Percentiles rank a stretch among this genome's conserved stretches.
phyloP scores from a whole-genome alignment of 305 asterid species.

The Fraxinus sp. region DNA sequence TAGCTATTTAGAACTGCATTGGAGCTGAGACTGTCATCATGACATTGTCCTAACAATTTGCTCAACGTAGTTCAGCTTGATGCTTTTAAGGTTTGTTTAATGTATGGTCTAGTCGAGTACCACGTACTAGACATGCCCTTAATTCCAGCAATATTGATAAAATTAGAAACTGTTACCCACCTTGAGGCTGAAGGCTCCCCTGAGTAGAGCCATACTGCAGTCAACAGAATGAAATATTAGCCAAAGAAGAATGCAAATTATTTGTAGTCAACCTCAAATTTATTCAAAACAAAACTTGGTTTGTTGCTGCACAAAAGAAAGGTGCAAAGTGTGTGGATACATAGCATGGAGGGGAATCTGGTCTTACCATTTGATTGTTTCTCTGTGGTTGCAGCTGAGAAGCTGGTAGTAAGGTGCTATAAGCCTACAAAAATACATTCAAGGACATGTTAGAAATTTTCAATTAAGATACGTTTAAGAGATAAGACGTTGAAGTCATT shows the following conservation, averaged over 20 bases:
- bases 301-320: neutral
- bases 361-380: conserved; percentile 30
- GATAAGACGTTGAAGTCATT: neutral
- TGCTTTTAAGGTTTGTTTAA: neutral
- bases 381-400: conserved; percentile 30
- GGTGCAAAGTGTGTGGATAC: neutral
- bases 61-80: neutral
- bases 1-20: neutral
- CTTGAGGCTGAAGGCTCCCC: conserved; percentile 55
- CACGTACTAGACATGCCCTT: neutral
- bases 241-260: neutral
- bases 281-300: neutral
- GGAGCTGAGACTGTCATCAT: neutral
- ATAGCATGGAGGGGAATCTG: neutral
- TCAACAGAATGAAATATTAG: conserved; percentile 14
- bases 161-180: conserved; percentile 22
- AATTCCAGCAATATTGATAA: neutral
- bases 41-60: neutral
- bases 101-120: neutral
- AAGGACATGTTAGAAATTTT: neutral
- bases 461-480: neutral
- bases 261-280: neutral
- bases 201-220: conserved; percentile 51
- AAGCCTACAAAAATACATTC: conserved; percentile 30
- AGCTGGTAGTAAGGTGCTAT: conserved; percentile 24